A percentile compares a stretch with the other conserved stretches of the same genome.
Evolutionary conservation across 1,139 yeast species (phyloP).

Genomic region (Taiozyma sp.): DNA sequence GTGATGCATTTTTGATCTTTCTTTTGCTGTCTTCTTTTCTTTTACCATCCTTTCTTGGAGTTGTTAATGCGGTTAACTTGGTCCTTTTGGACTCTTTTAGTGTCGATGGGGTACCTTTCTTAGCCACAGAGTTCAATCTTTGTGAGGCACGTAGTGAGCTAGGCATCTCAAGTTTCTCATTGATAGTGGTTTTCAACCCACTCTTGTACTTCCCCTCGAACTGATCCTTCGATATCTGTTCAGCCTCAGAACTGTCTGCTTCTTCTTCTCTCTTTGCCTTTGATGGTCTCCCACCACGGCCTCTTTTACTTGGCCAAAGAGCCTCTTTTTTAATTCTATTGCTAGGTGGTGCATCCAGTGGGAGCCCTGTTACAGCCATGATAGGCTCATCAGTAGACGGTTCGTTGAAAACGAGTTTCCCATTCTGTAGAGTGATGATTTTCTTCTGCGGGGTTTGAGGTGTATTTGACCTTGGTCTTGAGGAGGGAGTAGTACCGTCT

Average conservation of each 20-base stretch:
- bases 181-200: conserved; percentile 31
- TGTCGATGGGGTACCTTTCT: conserved; percentile 12
- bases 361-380: conserved; percentile 51
- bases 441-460: conserved; percentile 1
- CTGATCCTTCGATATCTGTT: conserved; percentile 3
- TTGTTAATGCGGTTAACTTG: background rate
- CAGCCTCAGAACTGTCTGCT: conserved; percentile 7
- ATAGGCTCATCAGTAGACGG: conserved; percentile 49
- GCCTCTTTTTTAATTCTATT: conserved; percentile 47
- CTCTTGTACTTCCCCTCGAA: background rate
- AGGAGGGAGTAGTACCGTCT: background rate
- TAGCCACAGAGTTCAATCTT: conserved; percentile 14
- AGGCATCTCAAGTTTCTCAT: conserved; percentile 30
- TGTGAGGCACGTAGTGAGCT: conserved; percentile 32
- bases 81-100: background rate
- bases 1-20: conserved; percentile 24
- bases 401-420: conserved; percentile 31
- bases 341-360: conserved; percentile 59
- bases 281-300: conserved; percentile 2
- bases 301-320: conserved; percentile 34
- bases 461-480: conserved; percentile 25
- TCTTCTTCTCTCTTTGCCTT: conserved; percentile 3
- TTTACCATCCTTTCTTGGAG: conserved; percentile 8
- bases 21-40: conserved; percentile 13
- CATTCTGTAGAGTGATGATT: conserved; percentile 1